Percentiles rank a stretch among this genome's conserved stretches.
These are phyloP conservation scores for Stachybotrys chlorohalonatus DNA, from an alignment of 2,329 filamentous ascomycete genomes.

Conservation along the genomic window DNA sequence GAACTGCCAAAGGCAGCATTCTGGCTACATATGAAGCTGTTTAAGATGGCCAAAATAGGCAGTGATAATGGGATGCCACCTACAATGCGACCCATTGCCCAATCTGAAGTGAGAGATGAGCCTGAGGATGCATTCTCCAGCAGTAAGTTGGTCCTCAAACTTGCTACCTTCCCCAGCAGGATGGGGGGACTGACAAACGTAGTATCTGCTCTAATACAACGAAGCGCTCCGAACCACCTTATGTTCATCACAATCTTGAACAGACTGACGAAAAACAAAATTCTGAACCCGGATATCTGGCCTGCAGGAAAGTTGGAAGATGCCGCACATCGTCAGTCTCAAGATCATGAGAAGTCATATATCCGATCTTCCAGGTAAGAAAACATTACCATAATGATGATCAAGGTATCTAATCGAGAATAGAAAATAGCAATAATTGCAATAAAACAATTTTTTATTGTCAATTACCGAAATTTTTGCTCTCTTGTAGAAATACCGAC, in stretches of 20 bases:
- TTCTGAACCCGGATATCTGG: background rate
- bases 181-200: background rate
- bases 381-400: background rate
- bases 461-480: background rate
- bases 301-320: background rate
- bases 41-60: background rate
- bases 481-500: background rate
- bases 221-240: background rate
- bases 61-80: background rate
- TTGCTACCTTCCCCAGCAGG: background rate
- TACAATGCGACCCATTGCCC: background rate
- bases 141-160: background rate
- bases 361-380: background rate
- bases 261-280: background rate
- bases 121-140: background rate
- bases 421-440: background rate
- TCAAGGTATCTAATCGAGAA: background rate
- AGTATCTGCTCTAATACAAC: background rate
- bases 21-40: background rate
- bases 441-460: background rate
- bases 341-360: background rate
- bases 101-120: background rate
- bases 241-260: background rate
- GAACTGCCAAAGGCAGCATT: background rate
- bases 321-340: background rate